These are phyloP conservation scores for Penicillium maclennaniae DNA, from an alignment of 495 filamentous ascomycete species.

Conservation along the genomic window DNA sequence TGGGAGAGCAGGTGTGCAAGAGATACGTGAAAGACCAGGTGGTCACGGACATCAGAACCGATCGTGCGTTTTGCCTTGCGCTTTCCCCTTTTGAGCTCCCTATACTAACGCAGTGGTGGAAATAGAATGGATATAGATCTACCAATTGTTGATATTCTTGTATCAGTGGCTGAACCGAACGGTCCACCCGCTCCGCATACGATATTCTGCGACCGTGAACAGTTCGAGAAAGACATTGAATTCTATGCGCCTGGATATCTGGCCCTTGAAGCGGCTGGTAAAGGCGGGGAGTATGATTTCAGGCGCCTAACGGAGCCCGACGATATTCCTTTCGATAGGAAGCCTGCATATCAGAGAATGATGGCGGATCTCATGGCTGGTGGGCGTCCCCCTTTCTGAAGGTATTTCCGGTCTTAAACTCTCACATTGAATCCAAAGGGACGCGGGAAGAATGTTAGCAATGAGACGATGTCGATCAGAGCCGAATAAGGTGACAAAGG, in stretches of 20 bases:
- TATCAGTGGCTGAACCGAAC: neutral
- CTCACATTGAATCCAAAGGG: too few species aligned
- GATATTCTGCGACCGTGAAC: slow-evolving; percentile 5
- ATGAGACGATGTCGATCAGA: too few species aligned
- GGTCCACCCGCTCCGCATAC: neutral
- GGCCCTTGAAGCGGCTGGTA: slow-evolving; percentile 6
- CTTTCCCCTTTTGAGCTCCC: neutral
- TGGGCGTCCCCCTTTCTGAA: slow-evolving; percentile 5
- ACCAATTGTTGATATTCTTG: slow-evolving; percentile 11
- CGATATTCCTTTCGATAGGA: slow-evolving; percentile 1
- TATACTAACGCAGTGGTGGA: neutral
- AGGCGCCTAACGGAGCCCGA: slow-evolving; percentile 2
- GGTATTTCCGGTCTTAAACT: slow-evolving; percentile 1
- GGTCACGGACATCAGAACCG: slow-evolving; percentile 7
- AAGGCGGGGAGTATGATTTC: slow-evolving; percentile 15
- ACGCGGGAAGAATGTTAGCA: too few species aligned
- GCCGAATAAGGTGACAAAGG: too few species aligned
- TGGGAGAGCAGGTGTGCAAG: slow-evolving; percentile 1
- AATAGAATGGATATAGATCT: slow-evolving; percentile 10
- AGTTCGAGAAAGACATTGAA: slow-evolving; percentile 8
- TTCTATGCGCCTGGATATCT: slow-evolving; percentile 11
- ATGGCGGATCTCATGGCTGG: slow-evolving; percentile 5
- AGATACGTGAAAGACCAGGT: slow-evolving; percentile 1
- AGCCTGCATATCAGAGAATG: slow-evolving; percentile 2
- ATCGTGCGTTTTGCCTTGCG: slow-evolving; percentile 3